Conservation (phyloP, 169 alveolate genomes). For the Amoebophrya sp. region DNA sequence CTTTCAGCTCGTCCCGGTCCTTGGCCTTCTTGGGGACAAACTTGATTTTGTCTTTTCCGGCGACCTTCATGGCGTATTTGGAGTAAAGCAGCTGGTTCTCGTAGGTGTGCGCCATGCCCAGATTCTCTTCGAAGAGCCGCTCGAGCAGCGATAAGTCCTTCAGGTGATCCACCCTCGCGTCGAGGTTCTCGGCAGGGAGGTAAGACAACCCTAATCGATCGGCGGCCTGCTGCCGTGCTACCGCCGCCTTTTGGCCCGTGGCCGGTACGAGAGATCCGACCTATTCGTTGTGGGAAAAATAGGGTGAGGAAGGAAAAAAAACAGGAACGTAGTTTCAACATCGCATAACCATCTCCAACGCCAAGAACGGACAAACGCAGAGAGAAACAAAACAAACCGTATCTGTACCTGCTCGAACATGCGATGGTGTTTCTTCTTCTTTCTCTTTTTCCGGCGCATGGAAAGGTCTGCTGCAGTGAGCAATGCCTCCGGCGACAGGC, state of each 20-base stretch:
- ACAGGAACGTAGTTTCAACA: too few species aligned
- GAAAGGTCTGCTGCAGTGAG: background rate
- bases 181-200: background rate
- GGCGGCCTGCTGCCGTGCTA: background rate
- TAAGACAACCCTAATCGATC: background rate
- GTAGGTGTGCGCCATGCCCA: background rate
- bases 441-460: background rate
- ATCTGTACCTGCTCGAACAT: background rate
- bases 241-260: background rate
- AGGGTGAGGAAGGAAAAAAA: background rate
- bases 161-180: background rate
- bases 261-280: background rate
- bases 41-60: background rate
- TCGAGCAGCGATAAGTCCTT: background rate
- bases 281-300: background rate
- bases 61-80: background rate
- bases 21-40: background rate
- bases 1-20: background rate
- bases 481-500: background rate
- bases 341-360: background rate
- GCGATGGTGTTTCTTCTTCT: background rate
- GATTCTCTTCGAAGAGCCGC: background rate
- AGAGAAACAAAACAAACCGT: too few species aligned
- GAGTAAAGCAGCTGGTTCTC: background rate
- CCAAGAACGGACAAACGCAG: too few species aligned